Percentiles rank a stretch among this genome's conserved stretches.
phyloP scores from a whole-genome alignment of 2,329 filamentous ascomycete genomes.

The Davidsoniella neocaledoniae region DNA sequence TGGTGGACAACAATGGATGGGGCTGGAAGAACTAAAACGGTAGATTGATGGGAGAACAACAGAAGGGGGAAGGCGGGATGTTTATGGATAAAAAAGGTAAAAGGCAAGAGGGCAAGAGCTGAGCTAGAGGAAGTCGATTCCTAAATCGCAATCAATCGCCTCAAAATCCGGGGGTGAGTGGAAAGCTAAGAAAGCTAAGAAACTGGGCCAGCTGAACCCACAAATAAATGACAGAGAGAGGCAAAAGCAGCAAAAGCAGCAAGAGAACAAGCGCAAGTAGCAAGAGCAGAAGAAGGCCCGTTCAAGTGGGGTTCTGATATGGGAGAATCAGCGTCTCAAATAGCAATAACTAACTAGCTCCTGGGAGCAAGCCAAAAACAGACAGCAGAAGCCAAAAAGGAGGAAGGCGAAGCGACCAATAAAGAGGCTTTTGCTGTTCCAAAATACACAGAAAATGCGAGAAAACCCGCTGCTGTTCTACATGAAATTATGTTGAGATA shows the following conservation, averaged over 20 bases:
- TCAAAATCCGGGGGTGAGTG: slow-evolving; percentile 6
- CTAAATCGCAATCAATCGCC: too few relatives aligned
- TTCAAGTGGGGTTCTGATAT: background rate
- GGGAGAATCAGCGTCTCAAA: background rate
- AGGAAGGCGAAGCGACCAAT: background rate
- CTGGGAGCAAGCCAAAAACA: background rate
- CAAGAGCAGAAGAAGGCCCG: too few relatives aligned
- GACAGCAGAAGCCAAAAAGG: slow-evolving; percentile 4
- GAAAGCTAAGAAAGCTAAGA: slow-evolving; percentile 1
- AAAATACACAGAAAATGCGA: too few relatives aligned
- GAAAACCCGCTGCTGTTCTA: too few relatives aligned
- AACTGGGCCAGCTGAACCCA: background rate
- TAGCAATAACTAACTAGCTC: too few relatives aligned
- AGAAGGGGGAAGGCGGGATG: background rate
- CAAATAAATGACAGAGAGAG: background rate
- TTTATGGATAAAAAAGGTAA: background rate
- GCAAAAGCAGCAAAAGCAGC: background rate
- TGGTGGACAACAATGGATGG: background rate
- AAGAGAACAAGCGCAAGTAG: too few relatives aligned
- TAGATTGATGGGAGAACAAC: background rate
- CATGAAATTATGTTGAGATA: too few relatives aligned
- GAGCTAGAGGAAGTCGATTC: background rate
- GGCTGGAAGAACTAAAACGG: background rate
- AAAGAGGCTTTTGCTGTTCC: too few relatives aligned
- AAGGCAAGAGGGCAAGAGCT: slow-evolving; percentile 1